Percentiles rank a stretch among this genome's conserved stretches.
These are phyloP conservation scores for Naganishia albida DNA, from an alignment of 1,284 basidiomycete species.

Conservation along the genomic window DNA sequence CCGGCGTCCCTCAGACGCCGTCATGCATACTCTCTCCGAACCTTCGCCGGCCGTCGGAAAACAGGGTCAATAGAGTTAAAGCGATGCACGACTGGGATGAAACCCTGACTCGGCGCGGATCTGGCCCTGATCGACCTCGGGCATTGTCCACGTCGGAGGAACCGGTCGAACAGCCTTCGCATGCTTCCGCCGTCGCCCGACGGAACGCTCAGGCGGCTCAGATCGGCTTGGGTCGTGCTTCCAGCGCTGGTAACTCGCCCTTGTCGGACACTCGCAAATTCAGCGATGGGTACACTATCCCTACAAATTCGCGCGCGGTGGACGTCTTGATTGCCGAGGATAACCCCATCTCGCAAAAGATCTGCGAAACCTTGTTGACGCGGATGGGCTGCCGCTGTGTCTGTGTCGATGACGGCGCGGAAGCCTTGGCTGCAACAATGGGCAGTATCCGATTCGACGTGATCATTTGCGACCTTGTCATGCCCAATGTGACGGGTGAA, in stretches of 20 bases:
- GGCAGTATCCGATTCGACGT: constrained; percentile 77
- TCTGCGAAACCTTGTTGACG: constrained; percentile 87
- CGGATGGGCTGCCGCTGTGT: constrained; percentile 91
- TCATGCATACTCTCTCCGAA: constrained; percentile 20
- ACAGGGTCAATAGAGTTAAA: constrained; percentile 13
- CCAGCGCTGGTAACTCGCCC: constrained; percentile 8
- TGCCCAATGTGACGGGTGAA: constrained; percentile 52
- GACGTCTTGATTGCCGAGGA: constrained; percentile 94
- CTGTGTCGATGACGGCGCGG: constrained; percentile 91
- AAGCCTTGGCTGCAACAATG: constrained; percentile 94
- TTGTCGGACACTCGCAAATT: constrained; percentile 20
- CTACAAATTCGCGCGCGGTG: constrained; percentile 66
- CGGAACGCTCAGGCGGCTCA: constrained; percentile 6
- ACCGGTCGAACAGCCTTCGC: neutral
- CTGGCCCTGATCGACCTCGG: neutral
- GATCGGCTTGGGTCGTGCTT: constrained; percentile 9
- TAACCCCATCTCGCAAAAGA: constrained; percentile 94
- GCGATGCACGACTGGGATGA: constrained; percentile 27
- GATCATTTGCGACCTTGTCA: constrained; percentile 56
- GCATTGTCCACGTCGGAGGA: constrained; percentile 10
- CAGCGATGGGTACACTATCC: constrained; percentile 11
- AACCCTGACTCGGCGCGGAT: neutral
- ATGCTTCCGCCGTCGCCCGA: constrained; percentile 49
- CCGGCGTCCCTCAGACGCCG: constrained; percentile 37
- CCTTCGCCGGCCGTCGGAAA: constrained; percentile 14